phyloP scores from a whole-genome alignment of 2,329 filamentous ascomycete species.

The Sporothrix brasiliensis region DNA sequence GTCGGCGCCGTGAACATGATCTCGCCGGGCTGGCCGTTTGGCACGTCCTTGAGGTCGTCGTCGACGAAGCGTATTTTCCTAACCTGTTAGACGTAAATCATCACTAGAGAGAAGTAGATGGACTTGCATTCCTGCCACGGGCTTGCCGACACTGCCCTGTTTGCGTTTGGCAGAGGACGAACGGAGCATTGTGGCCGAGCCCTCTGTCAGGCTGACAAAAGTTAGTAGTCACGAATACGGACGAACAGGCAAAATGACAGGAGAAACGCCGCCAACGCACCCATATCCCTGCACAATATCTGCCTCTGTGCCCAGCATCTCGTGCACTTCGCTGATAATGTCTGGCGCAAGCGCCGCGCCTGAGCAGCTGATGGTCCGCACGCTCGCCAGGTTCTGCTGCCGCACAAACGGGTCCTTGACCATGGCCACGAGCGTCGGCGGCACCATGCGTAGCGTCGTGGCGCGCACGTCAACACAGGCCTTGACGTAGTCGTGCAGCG shows the following conservation, averaged over 20 bases:
- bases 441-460: conserved; percentile 22
- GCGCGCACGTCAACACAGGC: not conserved
- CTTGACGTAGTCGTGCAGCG: conserved; percentile 1
- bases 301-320: conserved; percentile 9
- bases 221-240: not conserved
- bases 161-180: not conserved
- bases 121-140: conserved; percentile 18
- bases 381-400: not conserved
- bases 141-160: conserved; percentile 20
- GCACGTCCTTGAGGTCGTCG: conserved; percentile 19
- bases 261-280: not conserved
- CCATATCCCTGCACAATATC: conserved; percentile 25
- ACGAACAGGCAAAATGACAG: not conserved
- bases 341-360: conserved; percentile 18
- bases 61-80: conserved; percentile 25
- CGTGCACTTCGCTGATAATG: conserved; percentile 23
- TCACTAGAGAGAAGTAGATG: too few species aligned
- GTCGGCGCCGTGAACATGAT: conserved; percentile 16
- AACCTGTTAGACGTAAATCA: not conserved
- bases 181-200: conserved; percentile 7
- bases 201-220: conserved; percentile 12
- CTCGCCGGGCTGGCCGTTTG: conserved; percentile 8
- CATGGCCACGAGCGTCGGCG: conserved; percentile 22
- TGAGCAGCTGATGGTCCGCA: conserved; percentile 7
- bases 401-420: conserved; percentile 22